These are phyloP conservation scores for Magnolia officinalis DNA, from an alignment of 164 flowering plant species.

Conservation along the genomic window DNA sequence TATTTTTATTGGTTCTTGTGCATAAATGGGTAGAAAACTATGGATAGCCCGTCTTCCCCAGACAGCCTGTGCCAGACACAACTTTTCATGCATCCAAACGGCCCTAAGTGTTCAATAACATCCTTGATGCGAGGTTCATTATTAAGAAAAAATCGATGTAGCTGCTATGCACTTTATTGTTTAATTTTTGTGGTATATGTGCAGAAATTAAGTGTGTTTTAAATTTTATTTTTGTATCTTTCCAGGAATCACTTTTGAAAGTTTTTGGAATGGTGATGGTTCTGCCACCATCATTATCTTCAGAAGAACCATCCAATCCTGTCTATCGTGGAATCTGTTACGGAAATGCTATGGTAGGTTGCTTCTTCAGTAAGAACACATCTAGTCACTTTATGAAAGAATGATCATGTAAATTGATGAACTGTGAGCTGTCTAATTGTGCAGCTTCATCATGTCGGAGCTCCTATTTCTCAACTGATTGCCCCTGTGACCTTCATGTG, in stretches of 20 bases:
- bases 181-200: not conserved
- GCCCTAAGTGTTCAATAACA: too few species aligned
- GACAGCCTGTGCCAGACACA: not conserved
- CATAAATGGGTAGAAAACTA: too few species aligned
- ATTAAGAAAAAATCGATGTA: not conserved
- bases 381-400: not conserved
- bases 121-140: too few species aligned
- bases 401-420: not conserved
- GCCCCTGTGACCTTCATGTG: constrained; percentile 93
- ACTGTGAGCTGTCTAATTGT: constrained; percentile 3
- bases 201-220: not conserved
- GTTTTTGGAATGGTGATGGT: constrained; percentile 52
- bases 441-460: constrained; percentile 78
- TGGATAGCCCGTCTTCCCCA: too few species aligned
- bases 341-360: constrained; percentile 73
- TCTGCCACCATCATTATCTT: constrained; percentile 37
- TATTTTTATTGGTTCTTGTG: too few species aligned
- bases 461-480: constrained; percentile 39
- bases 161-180: not conserved
- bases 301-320: constrained; percentile 26
- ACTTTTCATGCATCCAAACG: not conserved
- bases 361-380: constrained; percentile 8
- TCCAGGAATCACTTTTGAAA: constrained; percentile 59
- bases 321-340: constrained; percentile 49
- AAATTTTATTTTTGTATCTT: constrained; percentile 3